phyloP scores from a whole-genome alignment of 441 rosid species.

The Biscutella laevigata region DNA sequence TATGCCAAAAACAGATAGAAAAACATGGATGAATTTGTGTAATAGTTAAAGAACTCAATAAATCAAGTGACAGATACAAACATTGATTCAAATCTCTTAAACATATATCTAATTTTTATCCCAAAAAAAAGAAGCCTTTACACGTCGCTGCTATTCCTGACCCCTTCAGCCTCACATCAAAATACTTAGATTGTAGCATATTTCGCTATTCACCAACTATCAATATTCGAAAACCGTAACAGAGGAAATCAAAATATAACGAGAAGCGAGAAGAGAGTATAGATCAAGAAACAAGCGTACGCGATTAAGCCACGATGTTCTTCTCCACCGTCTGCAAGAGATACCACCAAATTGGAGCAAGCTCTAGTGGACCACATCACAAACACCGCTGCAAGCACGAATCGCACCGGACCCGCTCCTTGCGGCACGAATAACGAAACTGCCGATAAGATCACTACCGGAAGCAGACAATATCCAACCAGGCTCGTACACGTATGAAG shows the following conservation, averaged over 20 bases:
- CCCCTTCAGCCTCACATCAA: too few species aligned
- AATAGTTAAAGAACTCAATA: too few species aligned
- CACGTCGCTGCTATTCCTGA: too few species aligned
- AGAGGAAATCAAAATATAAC: slow-evolving; percentile 46
- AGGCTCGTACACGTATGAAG: slow-evolving; percentile 73
- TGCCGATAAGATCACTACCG: slow-evolving; percentile 60
- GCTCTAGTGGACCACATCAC: slow-evolving; percentile 69
- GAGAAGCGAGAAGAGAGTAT: slow-evolving; percentile 64
- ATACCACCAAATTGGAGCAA: slow-evolving; percentile 51
- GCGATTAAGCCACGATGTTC: slow-evolving; percentile 67
- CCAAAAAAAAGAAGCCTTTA: too few species aligned
- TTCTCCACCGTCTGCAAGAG: slow-evolving; percentile 64
- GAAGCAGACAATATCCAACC: slow-evolving; percentile 61
- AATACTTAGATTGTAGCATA: too few species aligned
- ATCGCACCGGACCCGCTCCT: slow-evolving; percentile 33
- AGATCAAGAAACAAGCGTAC: slow-evolving; percentile 77
- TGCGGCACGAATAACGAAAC: slow-evolving; percentile 58
- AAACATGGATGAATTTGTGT: too few species aligned
- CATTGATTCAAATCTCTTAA: too few species aligned
- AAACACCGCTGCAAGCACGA: slow-evolving; percentile 36
- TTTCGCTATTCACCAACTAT: too few species aligned
- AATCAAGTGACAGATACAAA: too few species aligned
- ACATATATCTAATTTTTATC: too few species aligned
- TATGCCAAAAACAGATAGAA: too few species aligned
- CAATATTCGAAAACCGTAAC: background rate